Percentiles rank a stretch among this genome's conserved stretches.
phyloP scores from a whole-genome alignment of 2,329 filamentous ascomycete genomes.

The Cercospora zeae-maydis region DNA sequence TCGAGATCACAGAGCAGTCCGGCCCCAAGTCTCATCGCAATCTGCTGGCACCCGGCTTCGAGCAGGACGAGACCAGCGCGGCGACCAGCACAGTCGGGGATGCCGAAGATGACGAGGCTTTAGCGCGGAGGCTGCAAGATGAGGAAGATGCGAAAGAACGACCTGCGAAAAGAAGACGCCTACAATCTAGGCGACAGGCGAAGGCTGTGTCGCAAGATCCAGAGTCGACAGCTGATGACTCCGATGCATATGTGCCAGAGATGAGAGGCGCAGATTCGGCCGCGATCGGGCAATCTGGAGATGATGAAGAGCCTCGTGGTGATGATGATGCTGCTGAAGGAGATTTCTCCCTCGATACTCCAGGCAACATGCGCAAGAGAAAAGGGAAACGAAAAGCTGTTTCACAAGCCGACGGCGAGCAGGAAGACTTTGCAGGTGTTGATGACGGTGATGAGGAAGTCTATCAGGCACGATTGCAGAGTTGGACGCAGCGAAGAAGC shows the following conservation, averaged over 20 bases:
- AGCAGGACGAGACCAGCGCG: slow-evolving; percentile 29
- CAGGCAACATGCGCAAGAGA: slow-evolving; percentile 41
- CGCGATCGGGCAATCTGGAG: slow-evolving; percentile 39
- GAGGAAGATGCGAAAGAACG: slow-evolving; percentile 39
- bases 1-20: slow-evolving; percentile 17
- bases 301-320: slow-evolving; percentile 36
- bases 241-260: slow-evolving; percentile 43
- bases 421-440: slow-evolving; percentile 59
- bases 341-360: slow-evolving; percentile 36
- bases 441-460: slow-evolving; percentile 86
- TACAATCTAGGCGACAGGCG: slow-evolving; percentile 30
- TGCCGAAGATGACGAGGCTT: slow-evolving; percentile 32
- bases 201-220: slow-evolving; percentile 25
- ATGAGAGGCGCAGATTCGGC: slow-evolving; percentile 41
- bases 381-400: slow-evolving; percentile 29
- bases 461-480: slow-evolving; percentile 70
- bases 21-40: slow-evolving; percentile 47
- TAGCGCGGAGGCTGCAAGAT: slow-evolving; percentile 34
- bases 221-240: slow-evolving; percentile 34
- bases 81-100: slow-evolving; percentile 21
- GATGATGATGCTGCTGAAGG: slow-evolving; percentile 39
- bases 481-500: slow-evolving; percentile 67
- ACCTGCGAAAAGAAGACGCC: slow-evolving; percentile 43
- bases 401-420: slow-evolving; percentile 29
- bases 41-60: slow-evolving; percentile 49